Conservation (phyloP, 75 land plant species). For the Larix kaempferi region DNA sequence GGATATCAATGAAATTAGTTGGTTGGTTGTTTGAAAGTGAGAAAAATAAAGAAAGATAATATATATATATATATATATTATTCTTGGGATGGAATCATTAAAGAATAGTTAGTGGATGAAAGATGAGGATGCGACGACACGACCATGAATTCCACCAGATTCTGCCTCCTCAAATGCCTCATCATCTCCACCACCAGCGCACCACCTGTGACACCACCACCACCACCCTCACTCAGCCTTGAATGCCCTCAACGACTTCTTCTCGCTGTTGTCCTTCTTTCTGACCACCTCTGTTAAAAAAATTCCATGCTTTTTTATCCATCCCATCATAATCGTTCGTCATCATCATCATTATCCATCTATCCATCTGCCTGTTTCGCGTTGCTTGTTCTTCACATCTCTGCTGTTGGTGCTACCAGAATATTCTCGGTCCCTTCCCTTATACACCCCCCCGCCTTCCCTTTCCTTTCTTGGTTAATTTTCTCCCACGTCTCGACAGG, state of each 20-base stretch:
- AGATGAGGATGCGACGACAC: constrained; percentile 14
- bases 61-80: too few species aligned
- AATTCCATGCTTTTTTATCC: background rate
- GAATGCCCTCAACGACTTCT: too few species aligned
- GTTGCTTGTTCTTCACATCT: constrained; percentile 1
- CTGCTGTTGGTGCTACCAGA: background rate
- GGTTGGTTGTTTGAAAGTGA: too few species aligned
- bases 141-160: constrained; percentile 7
- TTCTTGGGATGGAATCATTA: too few species aligned
- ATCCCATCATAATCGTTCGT: background rate
- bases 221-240: background rate
- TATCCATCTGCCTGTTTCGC: background rate
- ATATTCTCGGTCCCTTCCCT: constrained; percentile 5
- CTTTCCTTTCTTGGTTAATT: background rate
- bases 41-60: too few species aligned
- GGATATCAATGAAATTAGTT: too few species aligned
- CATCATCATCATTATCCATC: background rate
- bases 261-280: background rate
- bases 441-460: background rate
- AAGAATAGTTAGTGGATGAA: background rate
- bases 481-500: background rate
- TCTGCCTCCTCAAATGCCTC: constrained; percentile 8
- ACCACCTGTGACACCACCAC: background rate
- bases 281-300: background rate
- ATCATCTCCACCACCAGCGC: background rate